Evolutionary conservation across 495 filamentous ascomycete genomes (phyloP).

Genomic region (Aspergillus kassunensis): DNA sequence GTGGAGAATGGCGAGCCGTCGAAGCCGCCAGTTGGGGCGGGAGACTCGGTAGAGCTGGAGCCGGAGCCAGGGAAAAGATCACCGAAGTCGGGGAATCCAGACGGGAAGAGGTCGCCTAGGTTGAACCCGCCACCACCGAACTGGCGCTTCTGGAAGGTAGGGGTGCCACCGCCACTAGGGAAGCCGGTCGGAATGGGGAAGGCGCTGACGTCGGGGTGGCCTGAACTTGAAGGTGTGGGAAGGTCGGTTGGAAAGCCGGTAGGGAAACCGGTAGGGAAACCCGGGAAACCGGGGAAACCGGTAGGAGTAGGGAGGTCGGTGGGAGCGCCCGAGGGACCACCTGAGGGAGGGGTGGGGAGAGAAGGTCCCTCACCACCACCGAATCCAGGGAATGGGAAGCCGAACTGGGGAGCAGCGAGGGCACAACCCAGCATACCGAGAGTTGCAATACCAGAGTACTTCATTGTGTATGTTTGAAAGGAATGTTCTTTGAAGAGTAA

Average conservation of each 20-base stretch:
- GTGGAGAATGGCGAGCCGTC: not conserved
- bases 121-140: not conserved
- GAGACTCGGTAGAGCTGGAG: too few relatives aligned
- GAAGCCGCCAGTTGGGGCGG: not conserved
- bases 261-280: not conserved
- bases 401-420: constrained; percentile 10
- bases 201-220: not conserved
- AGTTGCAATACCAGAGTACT: constrained; percentile 10
- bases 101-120: not conserved
- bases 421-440: constrained; percentile 18
- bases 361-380: not conserved
- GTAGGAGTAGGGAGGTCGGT: constrained; percentile 2
- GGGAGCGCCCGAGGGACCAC: not conserved
- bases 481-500: constrained; percentile 5
- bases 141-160: constrained; percentile 3
- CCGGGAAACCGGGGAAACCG: not conserved
- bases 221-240: not conserved
- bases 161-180: not conserved
- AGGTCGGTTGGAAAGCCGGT: constrained; percentile 1
- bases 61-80: not conserved
- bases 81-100: constrained; percentile 1
- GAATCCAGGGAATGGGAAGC: not conserved
- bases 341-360: not conserved
- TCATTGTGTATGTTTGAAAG: constrained; percentile 17
- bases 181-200: constrained; percentile 1